phyloP scores from a whole-genome alignment of 2,329 filamentous ascomycete genomes.

The Trichoderma gracile region DNA sequence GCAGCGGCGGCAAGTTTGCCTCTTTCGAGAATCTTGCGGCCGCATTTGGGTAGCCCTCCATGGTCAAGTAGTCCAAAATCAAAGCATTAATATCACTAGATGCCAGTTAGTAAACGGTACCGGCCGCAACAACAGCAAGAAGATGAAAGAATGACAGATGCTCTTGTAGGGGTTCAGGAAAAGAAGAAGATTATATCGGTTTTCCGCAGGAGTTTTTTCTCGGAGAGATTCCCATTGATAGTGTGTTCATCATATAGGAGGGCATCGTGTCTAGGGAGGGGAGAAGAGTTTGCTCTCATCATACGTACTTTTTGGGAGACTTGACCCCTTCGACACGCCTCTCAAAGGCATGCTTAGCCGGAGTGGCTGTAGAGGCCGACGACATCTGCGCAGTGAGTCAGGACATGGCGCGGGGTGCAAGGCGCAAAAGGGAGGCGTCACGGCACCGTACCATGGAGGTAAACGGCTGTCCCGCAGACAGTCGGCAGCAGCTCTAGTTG shows the following conservation, averaged over 20 bases:
- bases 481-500: conserved; percentile 23
- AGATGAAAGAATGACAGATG: conserved; percentile 1
- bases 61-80: conserved; percentile 95
- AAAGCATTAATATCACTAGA: conserved; percentile 89
- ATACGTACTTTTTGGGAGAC: conserved; percentile 80
- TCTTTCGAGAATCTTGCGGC: conserved; percentile 93
- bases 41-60: conserved; percentile 89
- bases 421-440: background rate
- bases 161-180: conserved; percentile 43
- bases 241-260: conserved; percentile 73
- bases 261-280: conserved; percentile 19
- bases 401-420: conserved; percentile 19
- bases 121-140: conserved; percentile 5
- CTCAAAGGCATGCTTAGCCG: conserved; percentile 73
- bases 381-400: conserved; percentile 55
- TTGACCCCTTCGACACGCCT: conserved; percentile 80
- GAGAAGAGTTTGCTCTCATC: background rate
- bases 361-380: conserved; percentile 70
- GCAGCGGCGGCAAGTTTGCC: conserved; percentile 77
- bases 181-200: conserved; percentile 63
- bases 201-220: conserved; percentile 88
- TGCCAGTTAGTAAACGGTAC: conserved; percentile 34
- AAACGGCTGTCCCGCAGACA: conserved; percentile 25
- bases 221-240: conserved; percentile 99
- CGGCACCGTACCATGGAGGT: conserved; percentile 28